Evolutionary conservation across 208 protist species (phyloP).

Genomic region (Endotrypanum monterogeii): DNA sequence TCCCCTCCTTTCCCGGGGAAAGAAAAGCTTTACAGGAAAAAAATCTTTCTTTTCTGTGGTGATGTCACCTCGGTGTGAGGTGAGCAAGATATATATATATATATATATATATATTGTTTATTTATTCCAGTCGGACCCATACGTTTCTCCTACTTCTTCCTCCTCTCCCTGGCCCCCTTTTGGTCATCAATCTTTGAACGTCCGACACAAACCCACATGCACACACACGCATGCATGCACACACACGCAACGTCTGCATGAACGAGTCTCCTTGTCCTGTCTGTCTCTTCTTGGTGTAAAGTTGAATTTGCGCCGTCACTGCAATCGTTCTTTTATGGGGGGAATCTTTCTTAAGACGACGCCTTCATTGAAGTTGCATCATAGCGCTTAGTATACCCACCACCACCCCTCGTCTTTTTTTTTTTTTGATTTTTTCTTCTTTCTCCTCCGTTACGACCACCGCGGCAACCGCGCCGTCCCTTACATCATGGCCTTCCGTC

Average conservation of each 20-base stretch:
- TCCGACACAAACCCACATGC: too few species aligned
- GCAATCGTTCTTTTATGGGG: neutral
- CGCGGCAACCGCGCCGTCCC: neutral
- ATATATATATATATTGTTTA: neutral
- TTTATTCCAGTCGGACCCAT: neutral
- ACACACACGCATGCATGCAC: neutral
- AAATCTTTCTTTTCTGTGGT: too few species aligned
- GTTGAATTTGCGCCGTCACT: neutral
- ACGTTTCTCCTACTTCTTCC: neutral
- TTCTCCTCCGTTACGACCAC: neutral
- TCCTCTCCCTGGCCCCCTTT: neutral
- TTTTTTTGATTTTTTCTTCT: neutral
- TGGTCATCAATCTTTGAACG: neutral
- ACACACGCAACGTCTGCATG: neutral
- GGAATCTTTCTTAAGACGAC: neutral
- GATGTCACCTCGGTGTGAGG: too few species aligned
- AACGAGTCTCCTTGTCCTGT: neutral
- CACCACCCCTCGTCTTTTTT: neutral
- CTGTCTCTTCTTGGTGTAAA: neutral
- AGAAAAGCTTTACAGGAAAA: too few species aligned
- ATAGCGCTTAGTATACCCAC: neutral
- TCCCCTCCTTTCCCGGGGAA: too few species aligned
- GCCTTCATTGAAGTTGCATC: neutral
- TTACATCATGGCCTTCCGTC: constrained; percentile 56
- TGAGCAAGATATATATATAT: too few species aligned